These are phyloP conservation scores for Anthracocystis setariae DNA, from an alignment of 1,284 basidiomycete genomes.

Conservation along the genomic window DNA sequence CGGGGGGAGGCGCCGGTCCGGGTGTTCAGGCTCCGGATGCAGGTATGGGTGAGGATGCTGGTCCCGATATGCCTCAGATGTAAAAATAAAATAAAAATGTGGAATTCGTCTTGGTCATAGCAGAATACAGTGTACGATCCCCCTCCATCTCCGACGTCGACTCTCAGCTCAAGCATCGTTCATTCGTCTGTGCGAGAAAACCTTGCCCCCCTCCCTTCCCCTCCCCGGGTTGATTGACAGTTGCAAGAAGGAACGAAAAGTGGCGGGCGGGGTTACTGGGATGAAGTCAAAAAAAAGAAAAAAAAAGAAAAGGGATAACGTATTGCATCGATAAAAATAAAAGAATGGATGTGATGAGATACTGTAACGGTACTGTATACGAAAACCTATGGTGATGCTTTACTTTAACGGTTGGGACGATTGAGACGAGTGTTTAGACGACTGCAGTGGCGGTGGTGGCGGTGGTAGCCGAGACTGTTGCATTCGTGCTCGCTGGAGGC, in stretches of 20 bases:
- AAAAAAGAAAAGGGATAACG: no score
- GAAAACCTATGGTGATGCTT: no score
- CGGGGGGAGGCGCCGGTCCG: conserved; percentile 38
- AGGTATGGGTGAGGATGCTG: conserved; percentile 38
- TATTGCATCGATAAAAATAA: no score
- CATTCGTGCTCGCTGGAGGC: neutral
- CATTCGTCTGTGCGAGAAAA: no score
- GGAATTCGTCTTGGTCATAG: neutral
- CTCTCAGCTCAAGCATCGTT: no score
- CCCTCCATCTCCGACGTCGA: no score
- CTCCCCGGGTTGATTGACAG: no score
- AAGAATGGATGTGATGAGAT: conserved; percentile 1
- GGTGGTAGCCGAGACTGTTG: neutral
- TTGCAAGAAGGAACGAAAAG: no score
- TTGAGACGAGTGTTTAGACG: neutral
- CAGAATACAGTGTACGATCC: no score
- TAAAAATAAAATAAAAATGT: conserved; percentile 9
- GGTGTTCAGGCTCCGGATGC: conserved; percentile 45
- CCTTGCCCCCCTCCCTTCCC: no score
- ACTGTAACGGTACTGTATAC: neutral
- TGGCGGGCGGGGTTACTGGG: no score
- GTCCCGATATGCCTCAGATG: conserved; percentile 51
- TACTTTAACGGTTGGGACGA: neutral
- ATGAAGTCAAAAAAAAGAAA: no score
- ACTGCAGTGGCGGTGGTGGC: neutral